Evolutionary conservation across 177 flowering plant genomes (phyloP), one percentile per base, ranked within the genome.

Genomic region (Vitis hybrid): DNA sequence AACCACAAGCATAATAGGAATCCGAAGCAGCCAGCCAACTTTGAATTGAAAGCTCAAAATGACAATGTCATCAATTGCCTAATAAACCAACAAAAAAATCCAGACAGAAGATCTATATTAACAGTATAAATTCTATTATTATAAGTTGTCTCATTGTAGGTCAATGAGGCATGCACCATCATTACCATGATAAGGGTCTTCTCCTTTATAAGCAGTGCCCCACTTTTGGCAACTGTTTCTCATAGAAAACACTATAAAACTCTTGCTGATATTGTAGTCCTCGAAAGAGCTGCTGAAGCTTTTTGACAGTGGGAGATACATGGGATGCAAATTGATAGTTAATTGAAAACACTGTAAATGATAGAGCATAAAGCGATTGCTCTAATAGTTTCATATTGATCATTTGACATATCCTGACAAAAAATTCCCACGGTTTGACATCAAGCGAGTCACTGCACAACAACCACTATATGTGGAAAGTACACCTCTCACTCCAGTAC

Each of bases 1-100:
- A 62, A 52, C n/a, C 72, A 70, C 72, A 70, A 62, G 66, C 66
- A 46, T 70, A 62, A 70, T 19, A 62, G 72, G 60, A 32, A 18
- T 52, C 58, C 46, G 10, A 70, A 68, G 18, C 6, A 59, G 21
- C 32, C 71, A 68, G 52, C 40, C 24, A 49, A 24, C 55, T 60
- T 60, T 70, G 24, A 48, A 14, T 48, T 21, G 11, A 18, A 7
- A 21, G 21, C 12, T 12, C 60, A 0, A 57, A 57, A 58, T 58
- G 40, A 58, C 64, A 68, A 58, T 58, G 52, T 15, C 59, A 68
- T 68, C 70, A 58, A 68, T 57, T 57, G 27, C 60, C 27, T 57
- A 57, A 57, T 18, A 14, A 59, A 46, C 51, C 14, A 11, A 19
- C 52, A 46, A 57, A 58, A 68, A 35, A 59, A 21, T 15, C 61